A percentile compares a stretch with the other conserved stretches of the same genome.
Conservation (phyloP, 331 rosid species). For the Telfairia occidentalis region DNA sequence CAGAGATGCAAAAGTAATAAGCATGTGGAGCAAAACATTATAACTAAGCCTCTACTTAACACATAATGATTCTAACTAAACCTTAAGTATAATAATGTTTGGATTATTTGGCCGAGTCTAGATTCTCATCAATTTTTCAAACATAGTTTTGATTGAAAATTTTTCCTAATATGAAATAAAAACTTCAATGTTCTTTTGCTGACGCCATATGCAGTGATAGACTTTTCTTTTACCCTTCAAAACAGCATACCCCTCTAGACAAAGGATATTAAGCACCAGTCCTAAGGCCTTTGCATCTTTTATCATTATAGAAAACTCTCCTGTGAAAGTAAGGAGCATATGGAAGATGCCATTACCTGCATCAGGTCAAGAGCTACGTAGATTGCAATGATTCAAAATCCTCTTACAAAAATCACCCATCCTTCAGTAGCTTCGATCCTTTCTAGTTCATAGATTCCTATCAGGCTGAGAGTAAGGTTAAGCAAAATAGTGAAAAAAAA, state of each 20-base stretch:
- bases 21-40: background rate
- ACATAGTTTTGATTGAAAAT: background rate
- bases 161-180: background rate
- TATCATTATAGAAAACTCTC: conserved; percentile 68
- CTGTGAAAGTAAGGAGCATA: too few relatives aligned
- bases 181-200: background rate
- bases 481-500: background rate
- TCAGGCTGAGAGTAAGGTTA: conserved; percentile 15
- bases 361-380: too few relatives aligned
- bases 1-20: background rate
- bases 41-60: conserved; percentile 28
- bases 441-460: conserved; percentile 16
- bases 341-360: too few relatives aligned
- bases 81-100: background rate
- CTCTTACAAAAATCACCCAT: conserved; percentile 16
- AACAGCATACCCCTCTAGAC: conserved; percentile 54
- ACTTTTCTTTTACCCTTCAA: conserved; percentile 1
- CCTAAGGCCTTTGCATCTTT: conserved; percentile 65
- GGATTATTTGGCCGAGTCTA: background rate
- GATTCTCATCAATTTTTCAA: background rate
- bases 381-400: too few relatives aligned
- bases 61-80: conserved; percentile 27
- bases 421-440: conserved; percentile 22
- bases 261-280: conserved; percentile 56
- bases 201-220: background rate